Conservation (phyloP, 1,284 basidiomycete species). For the Peniophora sp. region DNA sequence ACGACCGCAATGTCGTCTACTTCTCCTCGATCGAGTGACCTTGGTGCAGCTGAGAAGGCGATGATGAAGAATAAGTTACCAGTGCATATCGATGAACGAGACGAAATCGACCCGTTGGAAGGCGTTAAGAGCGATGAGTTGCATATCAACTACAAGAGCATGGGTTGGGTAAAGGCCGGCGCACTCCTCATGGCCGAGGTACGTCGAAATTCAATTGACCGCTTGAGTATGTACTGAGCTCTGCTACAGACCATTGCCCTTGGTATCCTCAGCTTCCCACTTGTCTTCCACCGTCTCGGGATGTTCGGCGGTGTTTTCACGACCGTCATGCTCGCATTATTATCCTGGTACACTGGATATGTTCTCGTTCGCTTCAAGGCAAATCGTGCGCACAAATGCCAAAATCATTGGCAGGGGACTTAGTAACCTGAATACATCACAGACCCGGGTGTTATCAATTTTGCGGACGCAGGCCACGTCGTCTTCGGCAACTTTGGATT, state of each 20-base stretch:
- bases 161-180: constrained; percentile 8
- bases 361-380: constrained; percentile 7
- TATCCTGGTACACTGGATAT: constrained; percentile 8
- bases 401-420: neutral
- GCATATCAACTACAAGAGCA: constrained; percentile 5
- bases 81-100: too few relatives aligned
- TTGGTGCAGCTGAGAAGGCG: too few relatives aligned
- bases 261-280: constrained; percentile 7
- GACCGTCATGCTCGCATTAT: constrained; percentile 3
- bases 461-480: constrained; percentile 6
- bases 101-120: constrained; percentile 5
- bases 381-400: constrained; percentile 3
- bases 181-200: constrained; percentile 8
- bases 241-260: constrained; percentile 5
- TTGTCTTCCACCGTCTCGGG: constrained; percentile 5
- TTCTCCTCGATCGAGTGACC: too few relatives aligned
- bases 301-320: constrained; percentile 8
- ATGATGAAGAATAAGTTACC: too few relatives aligned
- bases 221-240: neutral
- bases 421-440: neutral
- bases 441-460: constrained; percentile 8
- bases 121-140: neutral
- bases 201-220: too few relatives aligned
- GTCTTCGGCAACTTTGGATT: constrained; percentile 3
- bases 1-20: too few relatives aligned